Evolutionary conservation across 2,329 filamentous ascomycete genomes (phyloP), one percentile per base, ranked within the genome.

Genomic region (Clonostachys sp.): DNA sequence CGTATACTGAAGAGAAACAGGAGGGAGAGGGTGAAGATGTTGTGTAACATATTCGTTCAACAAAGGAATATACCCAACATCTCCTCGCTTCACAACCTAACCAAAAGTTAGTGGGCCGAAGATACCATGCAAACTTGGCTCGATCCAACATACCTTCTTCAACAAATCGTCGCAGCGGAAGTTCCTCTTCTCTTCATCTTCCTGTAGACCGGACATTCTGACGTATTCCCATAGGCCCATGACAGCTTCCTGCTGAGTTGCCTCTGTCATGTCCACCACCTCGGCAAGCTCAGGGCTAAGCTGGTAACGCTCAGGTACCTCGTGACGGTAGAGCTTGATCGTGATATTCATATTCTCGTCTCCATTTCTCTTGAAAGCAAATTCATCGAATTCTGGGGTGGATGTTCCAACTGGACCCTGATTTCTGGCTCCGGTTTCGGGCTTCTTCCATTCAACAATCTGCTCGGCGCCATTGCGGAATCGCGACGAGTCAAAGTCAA

Each of bases 211-310:
- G 74, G 89, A 87, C 17, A 88, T 77, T 56, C 89, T 86, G 55
- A 96, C 88, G 60, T 99, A 99, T 62, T 96, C 91, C 90, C 91
- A 99, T 34, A 99, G 80, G 13, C 88, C 91, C 76, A 95, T 89
- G 30, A 96, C 84, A 7, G 91, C 87, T 52, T 94, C 91, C 38
- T 90, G 86, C 33, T 91, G 85, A 30, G 94, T 92, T 45, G 90
- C 92, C 65, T 95, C 90, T 44, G 84, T 78, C 59, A 89, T 88
- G 60, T 96, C 94, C 16, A 97, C 75, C 13, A 97, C 79, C 44
- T 95, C 87, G 12, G 90, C 85, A 42, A 99, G 73, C 48, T 85
- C 82, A 44, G 86, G 83, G 66, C 84, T 94, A 24, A 97, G 71
- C 56, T 83, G 81, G 63, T 87, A 96, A 48, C 91, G 81, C 64